Conservation (phyloP, 2,329 filamentous ascomycete species). For the Xylaria hypoxylon region DNA sequence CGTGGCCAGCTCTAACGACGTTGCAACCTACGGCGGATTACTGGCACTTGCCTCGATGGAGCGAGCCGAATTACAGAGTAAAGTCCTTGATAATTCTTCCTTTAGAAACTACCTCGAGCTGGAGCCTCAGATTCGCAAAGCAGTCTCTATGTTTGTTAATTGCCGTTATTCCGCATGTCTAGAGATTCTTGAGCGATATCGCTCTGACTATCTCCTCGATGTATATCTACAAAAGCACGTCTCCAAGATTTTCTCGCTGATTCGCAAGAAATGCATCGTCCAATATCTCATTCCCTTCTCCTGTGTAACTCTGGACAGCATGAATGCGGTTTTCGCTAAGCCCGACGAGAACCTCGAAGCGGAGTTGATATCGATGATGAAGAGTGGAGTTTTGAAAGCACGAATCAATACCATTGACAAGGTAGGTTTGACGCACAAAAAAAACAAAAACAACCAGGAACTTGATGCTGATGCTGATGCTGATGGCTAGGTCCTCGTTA, state of each 20-base stretch:
- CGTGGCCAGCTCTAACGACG: constrained; percentile 83
- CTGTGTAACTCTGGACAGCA: constrained; percentile 81
- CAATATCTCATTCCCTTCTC: constrained; percentile 94
- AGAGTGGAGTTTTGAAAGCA: constrained; percentile 76
- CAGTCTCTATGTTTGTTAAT: constrained; percentile 88
- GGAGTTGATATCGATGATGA: constrained; percentile 85
- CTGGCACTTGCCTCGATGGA: constrained; percentile 92
- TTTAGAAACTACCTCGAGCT: constrained; percentile 92
- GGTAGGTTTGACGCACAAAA: constrained; percentile 55
- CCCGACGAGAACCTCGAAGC: constrained; percentile 72
- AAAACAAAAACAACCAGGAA: not conserved
- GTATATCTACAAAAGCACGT: constrained; percentile 84
- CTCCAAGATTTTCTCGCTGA: constrained; percentile 73
- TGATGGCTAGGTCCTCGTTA: constrained; percentile 72
- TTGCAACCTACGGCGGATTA: constrained; percentile 91
- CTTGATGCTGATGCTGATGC: constrained; percentile 33
- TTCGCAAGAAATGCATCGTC: constrained; percentile 91
- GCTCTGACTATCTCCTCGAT: constrained; percentile 89
- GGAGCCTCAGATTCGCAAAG: constrained; percentile 93
- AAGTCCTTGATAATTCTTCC: constrained; percentile 80
- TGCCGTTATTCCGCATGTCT: constrained; percentile 90
- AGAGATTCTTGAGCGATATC: constrained; percentile 82
- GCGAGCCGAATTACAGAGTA: constrained; percentile 76
- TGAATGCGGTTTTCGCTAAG: constrained; percentile 80
- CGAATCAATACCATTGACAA: constrained; percentile 86